These are phyloP conservation scores for Trichomonas tenax DNA, from an alignment of 208 protist genomes.

Conservation along the genomic window DNA sequence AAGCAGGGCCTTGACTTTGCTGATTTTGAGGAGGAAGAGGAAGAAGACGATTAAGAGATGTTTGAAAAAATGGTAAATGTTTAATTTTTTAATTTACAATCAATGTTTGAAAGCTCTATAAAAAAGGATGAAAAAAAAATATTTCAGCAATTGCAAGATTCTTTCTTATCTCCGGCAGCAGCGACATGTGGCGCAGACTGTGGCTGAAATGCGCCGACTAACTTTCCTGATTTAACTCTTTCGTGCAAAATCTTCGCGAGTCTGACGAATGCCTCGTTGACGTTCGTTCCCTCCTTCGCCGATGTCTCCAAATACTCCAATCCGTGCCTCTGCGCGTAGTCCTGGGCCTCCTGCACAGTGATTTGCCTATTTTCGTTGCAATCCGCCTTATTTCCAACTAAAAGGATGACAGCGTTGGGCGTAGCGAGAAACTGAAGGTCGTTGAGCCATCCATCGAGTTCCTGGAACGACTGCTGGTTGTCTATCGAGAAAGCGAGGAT, in stretches of 20 bases:
- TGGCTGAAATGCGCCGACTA: not conserved
- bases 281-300: not conserved
- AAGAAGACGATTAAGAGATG: no score
- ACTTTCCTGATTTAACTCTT: not conserved
- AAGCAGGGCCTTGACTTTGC: no score
- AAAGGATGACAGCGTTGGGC: not conserved
- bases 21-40: no score
- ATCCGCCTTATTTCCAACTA: not conserved
- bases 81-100: no score
- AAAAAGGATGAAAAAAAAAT: not conserved
- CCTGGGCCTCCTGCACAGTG: not conserved
- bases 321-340: not conserved
- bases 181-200: not conserved
- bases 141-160: not conserved
- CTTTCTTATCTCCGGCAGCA: not conserved
- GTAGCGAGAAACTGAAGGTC: not conserved
- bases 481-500: not conserved
- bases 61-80: no score
- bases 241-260: not conserved
- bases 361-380: not conserved
- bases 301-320: not conserved
- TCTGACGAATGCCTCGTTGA: not conserved
- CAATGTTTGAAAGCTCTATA: no score
- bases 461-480: not conserved
- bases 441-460: not conserved